Evolutionary conservation across 2,329 filamentous ascomycete species (phyloP).

Genomic region (Phaeoacremonium minimum): DNA sequence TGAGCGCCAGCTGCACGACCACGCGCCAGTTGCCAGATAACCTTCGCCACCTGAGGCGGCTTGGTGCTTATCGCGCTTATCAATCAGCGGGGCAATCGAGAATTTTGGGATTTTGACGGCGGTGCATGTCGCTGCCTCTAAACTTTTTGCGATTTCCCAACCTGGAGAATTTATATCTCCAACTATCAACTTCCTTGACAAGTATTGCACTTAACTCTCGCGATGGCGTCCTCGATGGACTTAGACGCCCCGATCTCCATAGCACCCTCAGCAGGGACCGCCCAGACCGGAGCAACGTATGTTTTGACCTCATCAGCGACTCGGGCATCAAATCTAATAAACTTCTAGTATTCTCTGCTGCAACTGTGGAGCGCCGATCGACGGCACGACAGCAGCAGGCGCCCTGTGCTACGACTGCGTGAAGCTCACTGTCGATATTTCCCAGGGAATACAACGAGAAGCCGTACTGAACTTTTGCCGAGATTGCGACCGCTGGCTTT

Average conservation of each 20-base stretch:
- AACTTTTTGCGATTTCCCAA: background rate
- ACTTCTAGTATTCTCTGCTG: conserved; percentile 80
- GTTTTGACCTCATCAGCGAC: conserved; percentile 12
- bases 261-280: conserved; percentile 21
- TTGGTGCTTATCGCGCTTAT: conserved; percentile 14
- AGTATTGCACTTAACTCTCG: background rate
- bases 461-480: conserved; percentile 85
- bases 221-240: conserved; percentile 29
- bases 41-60: too few relatives aligned
- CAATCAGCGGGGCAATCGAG: conserved; percentile 10
- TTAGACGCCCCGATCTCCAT: conserved; percentile 37
- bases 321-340: background rate
- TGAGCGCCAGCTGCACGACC: too few relatives aligned
- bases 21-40: too few relatives aligned
- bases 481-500: conserved; percentile 91
- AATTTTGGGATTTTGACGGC: conserved; percentile 8
- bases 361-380: conserved; percentile 94
- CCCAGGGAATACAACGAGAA: conserved; percentile 85
- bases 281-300: conserved; percentile 32
- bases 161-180: background rate
- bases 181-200: background rate
- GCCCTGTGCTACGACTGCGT: conserved; percentile 95
- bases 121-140: background rate
- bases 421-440: conserved; percentile 91
- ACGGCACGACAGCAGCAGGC: conserved; percentile 80